These are phyloP conservation scores for Talinum fruticosum DNA, from an alignment of 148 eudicot genomes.

Conservation along the genomic window DNA sequence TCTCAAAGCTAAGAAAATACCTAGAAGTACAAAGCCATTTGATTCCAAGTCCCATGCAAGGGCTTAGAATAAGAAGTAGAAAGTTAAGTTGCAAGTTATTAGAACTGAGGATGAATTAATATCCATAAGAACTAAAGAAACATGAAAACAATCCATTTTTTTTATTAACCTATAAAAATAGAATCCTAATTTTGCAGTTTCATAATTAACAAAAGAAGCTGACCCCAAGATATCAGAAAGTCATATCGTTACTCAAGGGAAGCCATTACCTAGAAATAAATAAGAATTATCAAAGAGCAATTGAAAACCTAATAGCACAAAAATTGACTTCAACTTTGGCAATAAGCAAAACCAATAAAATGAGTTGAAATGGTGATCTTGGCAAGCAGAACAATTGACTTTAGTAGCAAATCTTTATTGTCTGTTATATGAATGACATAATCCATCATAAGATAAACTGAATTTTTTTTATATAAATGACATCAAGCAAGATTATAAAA, in stretches of 20 bases:
- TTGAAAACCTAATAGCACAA: background rate
- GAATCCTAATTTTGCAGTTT: background rate
- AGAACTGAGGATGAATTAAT: background rate
- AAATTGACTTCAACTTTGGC: constrained; percentile 1
- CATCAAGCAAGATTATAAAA: no score
- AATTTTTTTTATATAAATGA: no score
- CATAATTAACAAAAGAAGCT: constrained; percentile 22
- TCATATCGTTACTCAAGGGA: constrained; percentile 28
- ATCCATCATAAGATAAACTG: no score
- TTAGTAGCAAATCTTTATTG: no score
- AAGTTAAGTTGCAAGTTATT: background rate
- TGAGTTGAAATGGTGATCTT: constrained; percentile 11
- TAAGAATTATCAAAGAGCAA: constrained; percentile 8
- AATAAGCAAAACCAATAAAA: background rate
- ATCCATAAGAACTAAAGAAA: background rate
- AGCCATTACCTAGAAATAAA: constrained; percentile 18
- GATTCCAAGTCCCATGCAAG: background rate
- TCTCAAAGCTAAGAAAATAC: background rate
- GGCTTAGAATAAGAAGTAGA: background rate
- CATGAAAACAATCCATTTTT: background rate
- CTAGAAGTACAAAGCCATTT: background rate
- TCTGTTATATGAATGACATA: no score
- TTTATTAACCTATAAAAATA: background rate
- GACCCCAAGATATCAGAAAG: constrained; percentile 30
- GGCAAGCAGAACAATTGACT: constrained; percentile 5